Base-by-base conservation (phyloP, 2,329 filamentous ascomycete genomes). In the Aspergillus hortae region DNA sequence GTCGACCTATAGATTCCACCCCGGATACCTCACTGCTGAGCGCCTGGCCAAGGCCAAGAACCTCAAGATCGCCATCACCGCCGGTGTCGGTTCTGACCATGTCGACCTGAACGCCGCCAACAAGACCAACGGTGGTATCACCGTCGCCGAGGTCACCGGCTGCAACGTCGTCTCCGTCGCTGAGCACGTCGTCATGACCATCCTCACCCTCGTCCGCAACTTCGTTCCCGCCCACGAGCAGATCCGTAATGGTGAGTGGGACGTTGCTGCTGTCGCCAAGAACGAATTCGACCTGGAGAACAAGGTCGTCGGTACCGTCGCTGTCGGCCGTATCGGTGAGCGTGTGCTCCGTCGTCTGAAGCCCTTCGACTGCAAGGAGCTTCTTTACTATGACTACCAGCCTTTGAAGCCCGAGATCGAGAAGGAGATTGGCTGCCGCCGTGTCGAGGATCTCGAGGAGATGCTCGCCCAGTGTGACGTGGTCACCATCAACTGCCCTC, bases 311-410 rank as follows among this genome's bases (percentile, higher is more conserved):
- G 94, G 94, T 68, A 99, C 94, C 70, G 94, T 99, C 54, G 94
- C 89, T 68, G 92, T 97, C 57, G 94, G 94, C 74, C 90, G 94
- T 73, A 99, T 99, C 67, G 94, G 94, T 68, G 92, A 97, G 86
- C 92, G 94, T 77, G 94, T 99, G 53, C 85, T 99, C 65, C 89
- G 92, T 75, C 87, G 94, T 62, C 87, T 99, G 67, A 95, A 95
- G 86, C 80, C 92, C 62, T 99, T 99, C 71, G 92, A 96, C 82
- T 99, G 94, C 90, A 96, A 96, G 87, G 92, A 97, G 83, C 85
- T 99, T 46, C 85, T 97, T 59, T 99, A 99, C 89, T 97, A 89
- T 74, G 94, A 99, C 80, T 99, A 99, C 88, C 94, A 99, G 83
- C 91, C 92, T 48, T 82, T 99, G 60, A 81, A 78, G 55, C 69